phyloP scores from a whole-genome alignment of 192 early-diverging fungal species.

The Haplosporangium gracile region DNA sequence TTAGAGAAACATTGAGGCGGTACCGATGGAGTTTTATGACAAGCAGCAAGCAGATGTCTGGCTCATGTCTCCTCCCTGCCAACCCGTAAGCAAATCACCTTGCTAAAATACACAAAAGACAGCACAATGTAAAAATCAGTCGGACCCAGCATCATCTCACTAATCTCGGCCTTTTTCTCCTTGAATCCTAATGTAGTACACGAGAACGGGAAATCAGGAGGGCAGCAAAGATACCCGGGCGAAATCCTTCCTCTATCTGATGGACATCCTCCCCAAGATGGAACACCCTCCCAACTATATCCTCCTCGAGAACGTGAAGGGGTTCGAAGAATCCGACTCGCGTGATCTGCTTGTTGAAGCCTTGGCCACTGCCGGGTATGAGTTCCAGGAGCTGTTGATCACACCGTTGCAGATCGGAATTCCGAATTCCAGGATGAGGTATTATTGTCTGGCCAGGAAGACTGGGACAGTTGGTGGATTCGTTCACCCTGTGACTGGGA shows the following conservation, averaged over 20 bases:
- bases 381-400: slow-evolving; percentile 80
- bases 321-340: slow-evolving; percentile 73
- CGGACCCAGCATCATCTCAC: neutral
- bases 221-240: slow-evolving; percentile 80
- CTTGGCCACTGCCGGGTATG: slow-evolving; percentile 65
- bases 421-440: slow-evolving; percentile 84
- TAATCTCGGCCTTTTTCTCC: neutral
- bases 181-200: slow-evolving; percentile 58
- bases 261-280: slow-evolving; percentile 73
- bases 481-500: slow-evolving; percentile 50
- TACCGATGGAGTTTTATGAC: slow-evolving; percentile 71
- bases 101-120: too few species aligned
- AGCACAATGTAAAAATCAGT: neutral
- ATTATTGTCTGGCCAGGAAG: slow-evolving; percentile 74
- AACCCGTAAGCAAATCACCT: slow-evolving; percentile 61
- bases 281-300: slow-evolving; percentile 70
- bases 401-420: slow-evolving; percentile 81
- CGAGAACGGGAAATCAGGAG: slow-evolving; percentile 76
- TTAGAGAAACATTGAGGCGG: slow-evolving; percentile 74
- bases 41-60: slow-evolving; percentile 76
- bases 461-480: slow-evolving; percentile 50
- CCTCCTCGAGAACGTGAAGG: slow-evolving; percentile 86
- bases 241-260: slow-evolving; percentile 80
- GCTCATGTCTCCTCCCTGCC: slow-evolving; percentile 88
- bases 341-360: slow-evolving; percentile 23